Percentiles rank a stretch among this genome's conserved stretches.
phyloP scores from a whole-genome alignment of 164 flowering plant species.

The Amborella trichopoda region DNA sequence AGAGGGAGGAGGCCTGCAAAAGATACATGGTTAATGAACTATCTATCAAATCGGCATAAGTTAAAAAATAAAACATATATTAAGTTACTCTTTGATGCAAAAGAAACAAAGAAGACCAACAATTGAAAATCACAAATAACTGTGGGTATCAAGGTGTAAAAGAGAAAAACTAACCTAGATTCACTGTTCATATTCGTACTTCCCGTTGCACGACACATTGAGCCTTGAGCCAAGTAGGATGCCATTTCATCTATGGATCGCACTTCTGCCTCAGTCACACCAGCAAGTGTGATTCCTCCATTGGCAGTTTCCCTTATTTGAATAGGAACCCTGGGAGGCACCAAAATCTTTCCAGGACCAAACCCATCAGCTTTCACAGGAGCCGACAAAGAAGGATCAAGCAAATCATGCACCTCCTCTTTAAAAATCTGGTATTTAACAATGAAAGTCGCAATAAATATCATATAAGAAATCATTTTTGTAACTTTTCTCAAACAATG shows the following conservation, averaged over 20 bases:
- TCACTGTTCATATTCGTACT: conserved; percentile 98
- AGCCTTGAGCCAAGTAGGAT: conserved; percentile 58
- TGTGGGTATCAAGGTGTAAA: background rate
- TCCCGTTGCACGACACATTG: conserved; percentile 84
- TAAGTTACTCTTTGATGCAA: background rate
- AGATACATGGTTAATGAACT: too few relatives aligned
- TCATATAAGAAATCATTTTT: too few relatives aligned
- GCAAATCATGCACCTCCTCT: conserved; percentile 88
- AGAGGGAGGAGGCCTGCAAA: too few relatives aligned
- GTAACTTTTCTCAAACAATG: too few relatives aligned
- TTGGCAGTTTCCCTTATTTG: conserved; percentile 83
- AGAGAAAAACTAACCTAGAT: conserved; percentile 49
- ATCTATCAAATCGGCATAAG: background rate
- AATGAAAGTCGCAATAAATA: background rate
- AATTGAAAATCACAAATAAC: background rate
- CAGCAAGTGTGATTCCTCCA: conserved; percentile 92
- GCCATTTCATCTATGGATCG: conserved; percentile 86
- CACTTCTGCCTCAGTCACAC: conserved; percentile 89
- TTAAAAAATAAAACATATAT: background rate
- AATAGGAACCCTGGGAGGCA: conserved; percentile 66
- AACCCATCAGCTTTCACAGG: conserved; percentile 32
- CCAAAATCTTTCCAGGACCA: conserved; percentile 24
- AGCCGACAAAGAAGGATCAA: conserved; percentile 32
- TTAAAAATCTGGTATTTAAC: conserved; percentile 96
- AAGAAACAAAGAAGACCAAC: background rate